phyloP scores from a whole-genome alignment of 176 grass and related monocot species.

The Alloteropsis semialata region DNA sequence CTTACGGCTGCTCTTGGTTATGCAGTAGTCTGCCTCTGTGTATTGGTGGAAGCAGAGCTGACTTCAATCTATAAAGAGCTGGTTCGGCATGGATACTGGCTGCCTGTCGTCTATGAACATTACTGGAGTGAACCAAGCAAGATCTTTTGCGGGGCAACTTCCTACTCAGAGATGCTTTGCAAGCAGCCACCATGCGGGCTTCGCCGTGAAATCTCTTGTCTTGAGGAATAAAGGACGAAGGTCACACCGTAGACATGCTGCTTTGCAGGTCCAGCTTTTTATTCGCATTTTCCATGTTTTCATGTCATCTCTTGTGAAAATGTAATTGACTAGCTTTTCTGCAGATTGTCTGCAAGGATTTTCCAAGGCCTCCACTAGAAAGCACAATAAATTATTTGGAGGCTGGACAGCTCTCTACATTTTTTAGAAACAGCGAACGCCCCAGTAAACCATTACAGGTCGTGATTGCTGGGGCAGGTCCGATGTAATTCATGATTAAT shows the following conservation, averaged over 20 bases:
- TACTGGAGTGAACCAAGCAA: slow-evolving; percentile 47
- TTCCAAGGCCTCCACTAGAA: slow-evolving; percentile 73
- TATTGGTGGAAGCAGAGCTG: neutral
- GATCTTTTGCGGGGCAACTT: slow-evolving; percentile 29
- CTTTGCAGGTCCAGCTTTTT: slow-evolving; percentile 44
- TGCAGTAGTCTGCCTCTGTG: neutral
- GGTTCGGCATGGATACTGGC: slow-evolving; percentile 55
- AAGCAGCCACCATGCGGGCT: slow-evolving; percentile 22
- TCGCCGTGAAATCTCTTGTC: slow-evolving; percentile 22
- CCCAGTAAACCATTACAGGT: slow-evolving; percentile 75
- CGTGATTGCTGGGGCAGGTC: slow-evolving; percentile 96
- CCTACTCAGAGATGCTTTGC: slow-evolving; percentile 43
- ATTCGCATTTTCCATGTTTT: neutral
- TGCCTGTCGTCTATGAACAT: slow-evolving; percentile 63
- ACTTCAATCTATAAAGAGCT: neutral
- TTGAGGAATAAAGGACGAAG: slow-evolving; percentile 38
- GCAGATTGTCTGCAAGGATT: slow-evolving; percentile 81
- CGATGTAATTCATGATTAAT: slow-evolving; percentile 24
- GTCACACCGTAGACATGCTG: slow-evolving; percentile 27
- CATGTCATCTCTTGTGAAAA: slow-evolving; percentile 1
- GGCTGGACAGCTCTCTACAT: slow-evolving; percentile 84
- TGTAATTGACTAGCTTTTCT: slow-evolving; percentile 13
- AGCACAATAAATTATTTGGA: slow-evolving; percentile 80
- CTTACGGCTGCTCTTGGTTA: neutral
- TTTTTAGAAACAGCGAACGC: slow-evolving; percentile 47